phyloP scores from a whole-genome alignment of 192 early-diverging fungal genomes.

The Coemansia javaensis region DNA sequence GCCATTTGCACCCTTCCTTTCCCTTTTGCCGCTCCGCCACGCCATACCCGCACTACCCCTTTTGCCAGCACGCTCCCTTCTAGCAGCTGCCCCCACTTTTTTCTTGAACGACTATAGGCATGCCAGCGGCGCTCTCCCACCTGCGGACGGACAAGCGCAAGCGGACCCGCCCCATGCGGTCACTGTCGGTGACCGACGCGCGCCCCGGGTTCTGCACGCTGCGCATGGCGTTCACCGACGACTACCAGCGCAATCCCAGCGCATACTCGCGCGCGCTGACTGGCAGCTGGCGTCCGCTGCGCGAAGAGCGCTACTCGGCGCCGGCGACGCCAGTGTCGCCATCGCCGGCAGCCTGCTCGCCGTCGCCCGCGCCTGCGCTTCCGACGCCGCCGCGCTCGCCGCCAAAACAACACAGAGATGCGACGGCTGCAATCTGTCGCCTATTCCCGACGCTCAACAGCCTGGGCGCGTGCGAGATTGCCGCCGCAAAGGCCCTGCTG shows the following conservation, averaged over 20 bases:
- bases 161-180: conserved; percentile 29
- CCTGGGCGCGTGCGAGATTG: conserved; percentile 5
- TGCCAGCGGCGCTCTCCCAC: too few relatives aligned
- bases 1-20: too few relatives aligned
- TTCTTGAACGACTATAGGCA: too few relatives aligned
- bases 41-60: too few relatives aligned
- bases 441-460: conserved; percentile 33
- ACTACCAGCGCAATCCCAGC: conserved; percentile 44
- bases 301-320: background rate
- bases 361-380: background rate
- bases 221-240: conserved; percentile 26
- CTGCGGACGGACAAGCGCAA: conserved; percentile 28
- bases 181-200: conserved; percentile 6
- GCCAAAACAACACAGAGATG: background rate
- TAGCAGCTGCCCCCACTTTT: too few relatives aligned
- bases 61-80: too few relatives aligned
- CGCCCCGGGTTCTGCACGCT: conserved; percentile 12
- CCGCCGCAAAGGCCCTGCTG: conserved; percentile 5
- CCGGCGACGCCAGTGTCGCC: background rate
- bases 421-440: conserved; percentile 25
- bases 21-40: too few relatives aligned
- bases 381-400: background rate
- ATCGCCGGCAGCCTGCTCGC: background rate
- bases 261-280: conserved; percentile 45
- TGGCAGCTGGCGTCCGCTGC: conserved; percentile 8